Evolutionary conservation across 768 basidiomycete genomes (phyloP), one percentile per base, ranked within the genome.

Genomic region (Cubamyces sp.): DNA sequence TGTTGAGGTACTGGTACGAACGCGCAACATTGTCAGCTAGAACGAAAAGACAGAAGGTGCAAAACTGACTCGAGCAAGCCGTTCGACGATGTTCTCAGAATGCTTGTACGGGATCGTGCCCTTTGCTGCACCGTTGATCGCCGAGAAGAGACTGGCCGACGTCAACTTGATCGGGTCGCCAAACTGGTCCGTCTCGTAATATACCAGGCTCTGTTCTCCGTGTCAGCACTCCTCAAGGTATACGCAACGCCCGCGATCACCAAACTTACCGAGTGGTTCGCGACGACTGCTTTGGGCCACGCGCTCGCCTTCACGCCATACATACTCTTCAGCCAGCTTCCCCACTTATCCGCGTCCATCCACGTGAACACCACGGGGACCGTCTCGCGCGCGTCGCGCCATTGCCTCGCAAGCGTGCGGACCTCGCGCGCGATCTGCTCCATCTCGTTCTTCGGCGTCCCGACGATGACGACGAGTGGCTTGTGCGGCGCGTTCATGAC

Each of bases 301-400:
- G 61, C 56, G 8, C 51, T 65, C 9, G 65, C 60, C 65, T 74
- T 77, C 67, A 94, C 77, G 28, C 88, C 88, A 76, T 98, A 98
- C 87, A 94, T 94, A 67, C 86, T 87, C 80, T 92, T 94, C 76
- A 96, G 78, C 95, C 95, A 98, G 53, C 83, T 87, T 25, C 75
- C 81, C 95, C 96, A 98, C 74, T 81, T 83, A 25, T 85, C 86
- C 2, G 79, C 84, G 70, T 99, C 93, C 85, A 97, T 94, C 88
- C 90, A 94, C 9, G 88, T 82, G 74, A 95, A 97, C 51, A 95
- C 84, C 0, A 96, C 88, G 45, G 86, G 82, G 39, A 81, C 75
- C 43, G 56, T 57, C n/a, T 41, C 76, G 45, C 68, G 62, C 62
- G 55, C 72, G 45, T 63, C 63, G 51, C 78, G 37, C 79, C 77